These are phyloP conservation scores for Hypericum androsaemum DNA, from an alignment of 345 rosid genomes.

Conservation along the genomic window DNA sequence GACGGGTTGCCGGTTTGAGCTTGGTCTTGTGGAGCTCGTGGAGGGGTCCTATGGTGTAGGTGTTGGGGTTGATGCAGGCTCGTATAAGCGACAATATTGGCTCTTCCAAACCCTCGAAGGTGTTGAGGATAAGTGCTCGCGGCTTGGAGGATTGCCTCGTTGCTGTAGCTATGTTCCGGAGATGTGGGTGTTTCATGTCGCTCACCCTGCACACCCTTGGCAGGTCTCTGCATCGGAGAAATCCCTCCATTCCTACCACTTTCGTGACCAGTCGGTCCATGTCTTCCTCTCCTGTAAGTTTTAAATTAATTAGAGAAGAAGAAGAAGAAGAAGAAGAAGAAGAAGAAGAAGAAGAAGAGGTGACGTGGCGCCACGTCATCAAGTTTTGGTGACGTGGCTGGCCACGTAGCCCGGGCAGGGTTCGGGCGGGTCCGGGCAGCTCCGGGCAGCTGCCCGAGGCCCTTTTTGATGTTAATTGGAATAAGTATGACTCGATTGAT, in stretches of 20 bases:
- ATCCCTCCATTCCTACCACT: conserved; percentile 37
- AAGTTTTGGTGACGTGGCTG: too few relatives aligned
- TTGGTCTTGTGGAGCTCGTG: conserved; percentile 29
- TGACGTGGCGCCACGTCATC: too few relatives aligned
- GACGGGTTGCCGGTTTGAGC: neutral
- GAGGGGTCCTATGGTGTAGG: conserved; percentile 51
- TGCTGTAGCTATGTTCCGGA: conserved; percentile 14
- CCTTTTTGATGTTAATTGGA: too few relatives aligned
- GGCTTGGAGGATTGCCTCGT: conserved; percentile 23
- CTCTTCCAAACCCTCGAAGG: conserved; percentile 50
- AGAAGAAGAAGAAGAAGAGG: too few relatives aligned
- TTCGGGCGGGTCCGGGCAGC: too few relatives aligned
- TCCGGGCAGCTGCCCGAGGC: too few relatives aligned
- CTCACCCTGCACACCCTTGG: conserved; percentile 31
- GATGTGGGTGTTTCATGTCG: conserved; percentile 12
- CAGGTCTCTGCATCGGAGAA: conserved; percentile 40
- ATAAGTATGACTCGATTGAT: too few relatives aligned
- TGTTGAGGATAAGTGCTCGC: conserved; percentile 53
- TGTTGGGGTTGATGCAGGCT: conserved; percentile 20
- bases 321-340: too few relatives aligned
- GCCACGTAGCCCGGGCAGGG: too few relatives aligned
- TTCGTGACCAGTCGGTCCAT: conserved; percentile 31
- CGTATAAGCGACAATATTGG: conserved; percentile 37
- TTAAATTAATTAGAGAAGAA: neutral
- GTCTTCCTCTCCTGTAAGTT: conserved; percentile 26